Base-by-base conservation (phyloP, 2,329 filamentous ascomycete species). In the Biscogniauxia sp. region DNA sequence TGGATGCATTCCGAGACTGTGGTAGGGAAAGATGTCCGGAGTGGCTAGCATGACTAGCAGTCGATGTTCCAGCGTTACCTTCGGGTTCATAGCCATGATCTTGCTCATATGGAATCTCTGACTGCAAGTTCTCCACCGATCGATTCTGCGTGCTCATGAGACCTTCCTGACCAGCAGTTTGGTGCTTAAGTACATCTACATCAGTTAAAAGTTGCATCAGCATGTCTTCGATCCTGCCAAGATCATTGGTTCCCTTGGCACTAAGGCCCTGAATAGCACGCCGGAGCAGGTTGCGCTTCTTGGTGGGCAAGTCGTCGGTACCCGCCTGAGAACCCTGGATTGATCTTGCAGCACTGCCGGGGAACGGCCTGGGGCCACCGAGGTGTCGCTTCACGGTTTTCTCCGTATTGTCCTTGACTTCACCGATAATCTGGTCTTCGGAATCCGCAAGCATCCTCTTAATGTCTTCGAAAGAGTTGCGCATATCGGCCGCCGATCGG, bases 401-500 rank as follows among this genome's bases (percentile, higher is more conserved):
- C 65, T 97, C 93, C 11, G 94, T 94, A 72, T 94, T 92, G 69
- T 91, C 90, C 69, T 93, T 89, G n/a, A 91, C 90, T 64, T 91
- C 88, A 49, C 90, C 88, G 76, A 97, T 92, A 70, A 98, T 90
- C 70, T 93, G 85, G 61, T 92, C 91, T 71, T 97, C 94, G 62
- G 96, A 94, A 66, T 96, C 90, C 55, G 90, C 89, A 63, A 99
- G 90, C 71, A 96, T 89, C 65, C 89, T 90, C 80, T 95, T 97
- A 83, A 99, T 91, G 69, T 97, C 93, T 66, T 96, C 92, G 72
- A 98, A 96, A 0, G 92, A 96, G 68, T 91, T 96, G 65, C 94
- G 92, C 93, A 98, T 98, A 77, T 99, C 95, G 13, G 95, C 89
- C 3, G 95, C 94, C 58, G 93, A 93, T 61, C 94, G 89, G 63